These are phyloP conservation scores for Penicillium psychrosexuale DNA, from an alignment of 2,329 filamentous ascomycete genomes.

Conservation along the genomic window DNA sequence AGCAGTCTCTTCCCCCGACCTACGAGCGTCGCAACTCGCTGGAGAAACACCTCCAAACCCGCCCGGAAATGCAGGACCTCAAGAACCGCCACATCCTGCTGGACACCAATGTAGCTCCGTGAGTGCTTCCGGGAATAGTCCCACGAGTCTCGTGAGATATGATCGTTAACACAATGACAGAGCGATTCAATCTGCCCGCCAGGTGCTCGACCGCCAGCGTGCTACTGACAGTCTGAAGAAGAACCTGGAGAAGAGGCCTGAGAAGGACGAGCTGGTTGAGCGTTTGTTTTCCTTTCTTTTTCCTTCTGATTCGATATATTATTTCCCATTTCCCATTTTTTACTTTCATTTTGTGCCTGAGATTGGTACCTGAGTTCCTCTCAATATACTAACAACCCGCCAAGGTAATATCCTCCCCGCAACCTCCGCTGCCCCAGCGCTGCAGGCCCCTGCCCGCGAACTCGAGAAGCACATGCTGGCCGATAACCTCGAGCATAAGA, in stretches of 20 bases:
- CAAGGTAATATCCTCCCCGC: constrained; percentile 82
- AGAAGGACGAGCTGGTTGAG: constrained; percentile 74
- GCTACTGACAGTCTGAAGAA: constrained; percentile 63
- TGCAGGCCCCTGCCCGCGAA: constrained; percentile 78
- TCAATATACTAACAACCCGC: constrained; percentile 8
- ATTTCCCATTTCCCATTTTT: neutral
- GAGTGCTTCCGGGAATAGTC: constrained; percentile 26
- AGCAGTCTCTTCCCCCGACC: constrained; percentile 58
- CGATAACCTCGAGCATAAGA: constrained; percentile 82
- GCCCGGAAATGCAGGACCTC: constrained; percentile 63
- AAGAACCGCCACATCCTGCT: constrained; percentile 67
- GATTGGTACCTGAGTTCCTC: neutral
- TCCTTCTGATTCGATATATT: neutral
- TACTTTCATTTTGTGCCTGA: neutral
- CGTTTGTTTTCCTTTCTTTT: constrained; percentile 52
- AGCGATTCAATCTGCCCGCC: constrained; percentile 59
- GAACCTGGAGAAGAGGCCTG: constrained; percentile 60
- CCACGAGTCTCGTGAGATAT: neutral
- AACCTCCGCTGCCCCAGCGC: constrained; percentile 70
- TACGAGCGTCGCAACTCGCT: constrained; percentile 63
- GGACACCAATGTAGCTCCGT: constrained; percentile 66
- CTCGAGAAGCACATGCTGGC: constrained; percentile 84
- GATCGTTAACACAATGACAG: constrained; percentile 34
- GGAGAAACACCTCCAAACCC: constrained; percentile 68
- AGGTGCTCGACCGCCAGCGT: constrained; percentile 63